Evolutionary conservation across 352 stramenopile species (phyloP), one percentile per base, ranked within the genome.

Genomic region (Phytophthora pini): DNA sequence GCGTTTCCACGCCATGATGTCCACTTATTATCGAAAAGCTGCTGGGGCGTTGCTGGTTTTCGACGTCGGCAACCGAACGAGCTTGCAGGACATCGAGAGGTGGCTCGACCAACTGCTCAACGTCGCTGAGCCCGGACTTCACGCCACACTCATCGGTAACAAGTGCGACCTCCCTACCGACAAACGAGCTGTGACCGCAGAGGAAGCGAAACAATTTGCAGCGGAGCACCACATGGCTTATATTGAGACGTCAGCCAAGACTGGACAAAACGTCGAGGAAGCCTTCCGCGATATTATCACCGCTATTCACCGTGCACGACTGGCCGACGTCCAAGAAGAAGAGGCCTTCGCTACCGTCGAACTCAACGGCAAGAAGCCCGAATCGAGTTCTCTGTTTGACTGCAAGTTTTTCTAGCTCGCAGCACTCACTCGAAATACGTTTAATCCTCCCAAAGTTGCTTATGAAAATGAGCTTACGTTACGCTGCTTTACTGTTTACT

Each of bases 1-100:
- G 62, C 83, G 85, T 27, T 97, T 93, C 74, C 86, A 93, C 51
- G 81, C 86, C 13, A 97, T 95, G 86, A 95, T 95, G 87, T 78
- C 84, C 9, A 95, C 89, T 4, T 97, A 95, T 68, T 97, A 97
- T 58, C 84, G 89, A 41, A 95, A 93, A 56, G 82, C 84, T 22
- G 74, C 88, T 15, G 85, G 85, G 0, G 85, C 83, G 13, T 69
- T 94, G n/a, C 57, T 94, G 5, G 84, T 94, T n/a, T 94, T 90
- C 43, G 85, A 94, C 52, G 73, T 94, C 9, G 77, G 73, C 17
- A 80, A 91, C 45, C 74, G 77, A 11, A 44, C 72, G 3, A 92
- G 77, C 44, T 65, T 92, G 26, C 61, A 76, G 2, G 82, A 78
- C 11, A 63, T 91, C 8, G 79, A 92, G 54, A 77, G 72, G 12